Evolutionary conservation across 768 basidiomycete species (phyloP), one percentile per base, ranked within the genome.

Genomic region (Hypsizygus marmoreus): DNA sequence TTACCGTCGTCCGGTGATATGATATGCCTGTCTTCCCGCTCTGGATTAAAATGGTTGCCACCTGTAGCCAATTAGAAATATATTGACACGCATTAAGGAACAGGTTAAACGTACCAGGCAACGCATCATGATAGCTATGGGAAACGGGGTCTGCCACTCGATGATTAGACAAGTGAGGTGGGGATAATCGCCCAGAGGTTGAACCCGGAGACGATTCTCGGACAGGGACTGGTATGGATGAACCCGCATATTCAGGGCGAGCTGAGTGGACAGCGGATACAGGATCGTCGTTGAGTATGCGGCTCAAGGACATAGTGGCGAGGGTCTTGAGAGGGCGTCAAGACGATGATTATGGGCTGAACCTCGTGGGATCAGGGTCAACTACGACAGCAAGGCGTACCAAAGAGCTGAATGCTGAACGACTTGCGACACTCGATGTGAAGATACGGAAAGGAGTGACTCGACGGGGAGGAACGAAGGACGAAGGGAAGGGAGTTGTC

Each of bases 271-370:
- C 49, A 35, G 72, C 63, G 16, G 72, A 69, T 24, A 72, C 66
- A 32, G 84, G 77, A 53, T 86, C 82, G 69, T 88, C 81, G 69
- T 90, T 90, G 68, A 90, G 81, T 51, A 90, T 89, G 55, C 81
- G 77, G 57, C 81, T 82, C 64, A 90, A 80, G 40, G 88, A 89
- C 87, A 90, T 90, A 66, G 49, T 57, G 33, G 43, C 14, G 38
- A 40, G 46, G 42, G 44, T 26, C 47, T 31, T 35, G 34, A 47
- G 40, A 53, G 45, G 20, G 34, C 41, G 23, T 32, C 28, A 34
- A 31, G 39, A 37, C 24, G 19, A 49, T 47, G 43, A 38, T 33
- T 23, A 26, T 50, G 43, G 34, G 55, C 66, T 63, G n/a, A n/a
- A n/a, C n/a, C n/a, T 69, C 67, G 73, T 71, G 68, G 64, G 72